Evolutionary conservation across 2,329 filamentous ascomycete species (phyloP), one percentile per base, ranked within the genome.

Genomic region (Diplodia seriata): DNA sequence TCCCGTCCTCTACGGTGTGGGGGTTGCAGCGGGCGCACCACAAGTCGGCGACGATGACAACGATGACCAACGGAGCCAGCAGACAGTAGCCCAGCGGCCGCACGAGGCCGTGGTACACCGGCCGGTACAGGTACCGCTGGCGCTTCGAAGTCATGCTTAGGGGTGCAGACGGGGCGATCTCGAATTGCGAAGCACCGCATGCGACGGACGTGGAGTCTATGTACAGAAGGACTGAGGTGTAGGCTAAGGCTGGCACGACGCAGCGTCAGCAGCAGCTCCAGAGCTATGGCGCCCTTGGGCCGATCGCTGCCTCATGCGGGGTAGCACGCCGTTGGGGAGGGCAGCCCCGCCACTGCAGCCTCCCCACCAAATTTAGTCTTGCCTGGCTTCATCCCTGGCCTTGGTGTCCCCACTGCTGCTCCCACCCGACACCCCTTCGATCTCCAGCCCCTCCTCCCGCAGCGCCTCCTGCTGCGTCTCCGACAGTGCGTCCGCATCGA

Each of bases 401-500:
- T 50, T 61, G 6, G 20, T 23, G 15, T 33, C 56, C 23, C 38
- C 43, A 11, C 56, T 47, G 40, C 18, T 47, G 40, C 8, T 20
- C 11, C 40, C 57, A 7, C 65, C 43, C 49, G 53, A 29, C 14
- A 50, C 18, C 3, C 66, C 70, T n/a, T 74, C 70, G 57, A 73
- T 69, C n/a, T 72, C 43, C 38, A 72, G 18, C 1, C 71, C 73
- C 36, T 72, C 72, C 49, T 70, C 72, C 6, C 68, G 59, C 31
- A 73, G 65, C 4, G 70, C 72, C 61, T 70, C 68, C 68, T 72
- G 74, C 69, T 73, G 75, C 40, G 68, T 71, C 40, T 75, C 72
- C 12, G 70, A 71, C 50, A 74, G 49, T 6, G 72, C 72, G 50
- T 72, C 75, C 33, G 70, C 72, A 54, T 80, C 80, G 63, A 88